Evolutionary conservation across 1,139 yeast species (phyloP).

Genomic region (Geotrichum cucujoidarum): DNA sequence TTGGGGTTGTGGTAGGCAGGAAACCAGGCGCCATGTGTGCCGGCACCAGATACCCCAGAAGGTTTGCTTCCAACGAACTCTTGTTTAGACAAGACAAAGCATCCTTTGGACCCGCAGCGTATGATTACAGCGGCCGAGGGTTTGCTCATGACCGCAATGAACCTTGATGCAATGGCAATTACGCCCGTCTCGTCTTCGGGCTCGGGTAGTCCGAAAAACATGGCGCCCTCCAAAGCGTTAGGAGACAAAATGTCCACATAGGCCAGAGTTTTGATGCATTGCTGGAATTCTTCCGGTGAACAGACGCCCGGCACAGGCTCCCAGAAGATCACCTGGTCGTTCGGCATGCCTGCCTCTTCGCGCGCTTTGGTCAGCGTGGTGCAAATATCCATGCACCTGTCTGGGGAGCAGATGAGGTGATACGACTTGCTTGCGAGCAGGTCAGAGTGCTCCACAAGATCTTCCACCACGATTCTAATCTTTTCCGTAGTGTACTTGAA

Average conservation of each 20-base stretch:
- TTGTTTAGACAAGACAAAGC: constrained; percentile 20
- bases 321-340: constrained; percentile 44
- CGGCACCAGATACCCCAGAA: not conserved
- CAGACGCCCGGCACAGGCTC: constrained; percentile 87
- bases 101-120: constrained; percentile 27
- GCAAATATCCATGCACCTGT: constrained; percentile 49
- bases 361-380: constrained; percentile 24
- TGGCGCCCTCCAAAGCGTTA: constrained; percentile 75
- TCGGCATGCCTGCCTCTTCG: not conserved
- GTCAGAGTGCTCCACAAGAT: constrained; percentile 43
- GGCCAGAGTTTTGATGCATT: constrained; percentile 43
- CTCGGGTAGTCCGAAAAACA: constrained; percentile 42
- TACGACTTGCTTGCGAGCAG: constrained; percentile 46
- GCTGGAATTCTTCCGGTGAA: constrained; percentile 43
- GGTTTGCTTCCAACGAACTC: constrained; percentile 1
- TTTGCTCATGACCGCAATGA: constrained; percentile 40
- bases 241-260: constrained; percentile 67
- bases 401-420: constrained; percentile 75
- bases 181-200: constrained; percentile 41
- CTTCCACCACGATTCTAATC: constrained; percentile 56
- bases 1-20: constrained; percentile 63
- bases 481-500: constrained; percentile 60
- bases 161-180: constrained; percentile 43
- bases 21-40: constrained; percentile 37
- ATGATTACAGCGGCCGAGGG: constrained; percentile 49